Conservation (phyloP, 345 rosid genomes). For the Citrus mangshanensis region DNA sequence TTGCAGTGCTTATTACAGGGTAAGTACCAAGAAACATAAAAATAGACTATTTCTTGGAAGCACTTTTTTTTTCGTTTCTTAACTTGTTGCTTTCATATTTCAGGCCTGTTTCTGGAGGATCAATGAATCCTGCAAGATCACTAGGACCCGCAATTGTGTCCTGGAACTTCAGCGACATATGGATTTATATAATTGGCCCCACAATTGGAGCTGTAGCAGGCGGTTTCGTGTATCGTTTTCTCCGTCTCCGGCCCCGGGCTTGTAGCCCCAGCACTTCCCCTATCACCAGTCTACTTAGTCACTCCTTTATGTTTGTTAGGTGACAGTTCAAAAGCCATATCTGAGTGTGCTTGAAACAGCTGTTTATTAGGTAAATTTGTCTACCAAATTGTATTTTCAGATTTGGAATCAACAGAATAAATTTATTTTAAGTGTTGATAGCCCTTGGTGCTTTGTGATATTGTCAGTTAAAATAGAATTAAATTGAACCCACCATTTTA, state of each 20-base stretch:
- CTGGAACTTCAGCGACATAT: conserved; percentile 59
- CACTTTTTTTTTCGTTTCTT: not conserved
- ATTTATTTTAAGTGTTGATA: not conserved
- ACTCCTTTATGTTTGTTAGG: conserved; percentile 14
- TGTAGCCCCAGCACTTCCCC: conserved; percentile 36
- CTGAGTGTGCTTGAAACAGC: not conserved
- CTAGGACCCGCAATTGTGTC: conserved; percentile 84
- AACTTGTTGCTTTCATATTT: not conserved
- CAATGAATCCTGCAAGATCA: conserved; percentile 91
- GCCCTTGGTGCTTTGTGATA: not conserved
- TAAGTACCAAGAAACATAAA: not conserved
- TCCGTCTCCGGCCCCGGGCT: conserved; percentile 34
- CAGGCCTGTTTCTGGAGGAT: conserved; percentile 93
- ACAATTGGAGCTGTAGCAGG: conserved; percentile 64
- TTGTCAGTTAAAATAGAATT: not conserved
- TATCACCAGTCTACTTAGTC: conserved; percentile 17
- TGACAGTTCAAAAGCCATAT: not conserved
- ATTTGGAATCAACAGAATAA: not conserved
- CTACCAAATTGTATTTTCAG: not conserved
- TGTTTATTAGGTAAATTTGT: not conserved
- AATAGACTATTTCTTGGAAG: not conserved
- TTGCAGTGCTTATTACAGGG: conserved; percentile 86
- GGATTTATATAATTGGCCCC: conserved; percentile 83
- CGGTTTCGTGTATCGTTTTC: conserved; percentile 38
- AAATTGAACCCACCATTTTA: not conserved